A percentile compares a stretch with the other conserved stretches of the same genome.
phyloP scores from a whole-genome alignment of 139 green algal species.

The Picochlorum sp. region DNA sequence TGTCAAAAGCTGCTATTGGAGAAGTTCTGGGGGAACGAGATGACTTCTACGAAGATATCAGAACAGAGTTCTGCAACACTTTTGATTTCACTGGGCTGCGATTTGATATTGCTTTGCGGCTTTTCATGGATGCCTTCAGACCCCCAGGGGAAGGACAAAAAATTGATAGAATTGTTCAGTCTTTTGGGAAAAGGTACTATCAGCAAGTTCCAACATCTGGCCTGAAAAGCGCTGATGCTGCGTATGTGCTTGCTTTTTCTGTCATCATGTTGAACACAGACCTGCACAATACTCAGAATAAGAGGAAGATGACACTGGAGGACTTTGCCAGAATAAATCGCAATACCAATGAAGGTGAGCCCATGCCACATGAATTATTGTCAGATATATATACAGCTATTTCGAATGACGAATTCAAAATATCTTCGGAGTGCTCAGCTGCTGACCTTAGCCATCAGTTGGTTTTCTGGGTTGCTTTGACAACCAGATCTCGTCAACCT shows the following conservation, averaged over 20 bases:
- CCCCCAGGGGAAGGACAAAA: constrained; percentile 79
- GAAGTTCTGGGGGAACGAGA: constrained; percentile 88
- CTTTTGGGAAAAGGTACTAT: constrained; percentile 29
- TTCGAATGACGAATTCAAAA: constrained; percentile 59
- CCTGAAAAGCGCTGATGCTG: constrained; percentile 51
- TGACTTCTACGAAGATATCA: constrained; percentile 70
- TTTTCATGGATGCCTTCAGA: constrained; percentile 68
- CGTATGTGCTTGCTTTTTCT: constrained; percentile 73
- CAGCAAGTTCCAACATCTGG: constrained; percentile 19
- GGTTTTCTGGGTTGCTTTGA: constrained; percentile 55
- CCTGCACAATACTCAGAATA: constrained; percentile 77
- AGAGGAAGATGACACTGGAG: constrained; percentile 78
- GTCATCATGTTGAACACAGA: constrained; percentile 88
- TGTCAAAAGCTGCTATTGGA: constrained; percentile 80
- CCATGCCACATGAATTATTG: constrained; percentile 53
- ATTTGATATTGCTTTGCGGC: constrained; percentile 65
- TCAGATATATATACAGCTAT: constrained; percentile 57
- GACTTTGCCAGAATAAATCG: constrained; percentile 78
- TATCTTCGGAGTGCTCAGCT: constrained; percentile 32
- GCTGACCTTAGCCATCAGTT: constrained; percentile 30
- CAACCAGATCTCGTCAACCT: constrained; percentile 23
- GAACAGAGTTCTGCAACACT: constrained; percentile 49
- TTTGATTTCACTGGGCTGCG: constrained; percentile 71
- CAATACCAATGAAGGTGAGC: constrained; percentile 66
- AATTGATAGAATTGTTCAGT: constrained; percentile 70